These are phyloP conservation scores for Suillus lakei DNA, from an alignment of 768 basidiomycete genomes.

Conservation along the genomic window DNA sequence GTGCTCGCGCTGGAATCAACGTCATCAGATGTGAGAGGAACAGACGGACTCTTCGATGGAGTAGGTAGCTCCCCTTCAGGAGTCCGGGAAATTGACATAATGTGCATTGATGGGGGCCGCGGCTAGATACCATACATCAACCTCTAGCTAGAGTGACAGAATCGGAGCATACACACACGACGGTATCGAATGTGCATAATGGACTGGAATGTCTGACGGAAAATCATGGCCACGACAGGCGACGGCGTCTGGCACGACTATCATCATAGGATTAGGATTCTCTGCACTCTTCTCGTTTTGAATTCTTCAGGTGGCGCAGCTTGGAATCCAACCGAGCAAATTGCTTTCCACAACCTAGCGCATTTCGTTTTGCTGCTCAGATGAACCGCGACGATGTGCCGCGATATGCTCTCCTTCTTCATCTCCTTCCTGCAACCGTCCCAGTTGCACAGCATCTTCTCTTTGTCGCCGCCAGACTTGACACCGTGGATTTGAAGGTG, in stretches of 20 bases:
- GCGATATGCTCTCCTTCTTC: conserved; percentile 30
- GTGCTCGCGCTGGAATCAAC: not conserved
- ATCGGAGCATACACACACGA: not conserved
- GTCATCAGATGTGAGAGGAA: not conserved
- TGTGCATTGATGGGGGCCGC: too few species aligned
- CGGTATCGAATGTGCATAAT: not conserved
- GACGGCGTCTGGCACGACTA: not conserved
- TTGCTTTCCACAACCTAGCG: conserved; percentile 14
- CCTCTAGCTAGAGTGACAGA: not conserved
- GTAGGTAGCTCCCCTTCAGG: not conserved
- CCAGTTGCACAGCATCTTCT: conserved; percentile 21
- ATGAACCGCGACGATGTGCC: conserved; percentile 30
- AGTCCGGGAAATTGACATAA: too few species aligned
- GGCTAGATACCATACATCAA: not conserved
- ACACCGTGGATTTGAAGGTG: not conserved
- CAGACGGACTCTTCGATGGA: not conserved
- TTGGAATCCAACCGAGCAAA: conserved; percentile 34
- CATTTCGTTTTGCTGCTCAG: conserved; percentile 25
- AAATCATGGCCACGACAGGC: not conserved
- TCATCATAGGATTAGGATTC: not conserved
- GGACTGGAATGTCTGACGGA: not conserved
- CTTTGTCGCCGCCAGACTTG: conserved; percentile 14
- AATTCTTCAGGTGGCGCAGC: conserved; percentile 26
- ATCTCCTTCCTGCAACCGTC: conserved; percentile 20
- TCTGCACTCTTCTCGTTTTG: not conserved